Conservation (phyloP, 164 flowering plant species). For the Dillenia suffruticosa region DNA sequence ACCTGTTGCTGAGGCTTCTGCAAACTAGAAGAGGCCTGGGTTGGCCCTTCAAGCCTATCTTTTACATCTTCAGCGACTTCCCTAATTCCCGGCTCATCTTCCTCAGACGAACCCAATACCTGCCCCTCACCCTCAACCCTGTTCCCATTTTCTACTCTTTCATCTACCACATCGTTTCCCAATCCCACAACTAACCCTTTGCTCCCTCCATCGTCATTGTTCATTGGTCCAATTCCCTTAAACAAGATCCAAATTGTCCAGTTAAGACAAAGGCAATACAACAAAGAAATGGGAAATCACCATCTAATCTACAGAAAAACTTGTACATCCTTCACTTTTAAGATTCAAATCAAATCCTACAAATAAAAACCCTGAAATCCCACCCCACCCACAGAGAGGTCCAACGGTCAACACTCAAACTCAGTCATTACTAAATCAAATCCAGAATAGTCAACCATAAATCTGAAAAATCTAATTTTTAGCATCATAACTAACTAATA, state of each 20-base stretch:
- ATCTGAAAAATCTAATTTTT: too few species aligned
- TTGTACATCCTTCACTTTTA: constrained; percentile 1
- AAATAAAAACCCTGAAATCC: too few species aligned
- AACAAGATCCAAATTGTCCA: constrained; percentile 20
- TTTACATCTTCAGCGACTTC: constrained; percentile 19
- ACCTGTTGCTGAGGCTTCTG: constrained; percentile 39
- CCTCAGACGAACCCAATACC: constrained; percentile 17
- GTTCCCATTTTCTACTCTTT: constrained; percentile 12
- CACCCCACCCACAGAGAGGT: too few species aligned
- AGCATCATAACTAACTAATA: too few species aligned
- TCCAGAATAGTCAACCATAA: too few species aligned
- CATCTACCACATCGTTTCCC: background rate
- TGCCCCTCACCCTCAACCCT: constrained; percentile 8
- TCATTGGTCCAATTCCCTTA: constrained; percentile 26
- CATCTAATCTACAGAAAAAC: background rate
- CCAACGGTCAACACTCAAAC: too few species aligned
- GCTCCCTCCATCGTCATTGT: constrained; percentile 9
- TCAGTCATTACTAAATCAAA: too few species aligned
- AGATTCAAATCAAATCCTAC: too few species aligned
- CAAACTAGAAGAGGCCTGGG: constrained; percentile 16
- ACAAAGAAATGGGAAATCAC: too few species aligned
- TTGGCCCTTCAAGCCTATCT: constrained; percentile 10
- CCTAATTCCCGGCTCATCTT: constrained; percentile 34
- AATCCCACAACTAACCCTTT: constrained; percentile 10
- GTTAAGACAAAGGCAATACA: constrained; percentile 4